Percentiles rank a stretch among this genome's conserved stretches.
Evolutionary conservation across 164 flowering plant species (phyloP).

Genomic region (Aristolochia californica): DNA sequence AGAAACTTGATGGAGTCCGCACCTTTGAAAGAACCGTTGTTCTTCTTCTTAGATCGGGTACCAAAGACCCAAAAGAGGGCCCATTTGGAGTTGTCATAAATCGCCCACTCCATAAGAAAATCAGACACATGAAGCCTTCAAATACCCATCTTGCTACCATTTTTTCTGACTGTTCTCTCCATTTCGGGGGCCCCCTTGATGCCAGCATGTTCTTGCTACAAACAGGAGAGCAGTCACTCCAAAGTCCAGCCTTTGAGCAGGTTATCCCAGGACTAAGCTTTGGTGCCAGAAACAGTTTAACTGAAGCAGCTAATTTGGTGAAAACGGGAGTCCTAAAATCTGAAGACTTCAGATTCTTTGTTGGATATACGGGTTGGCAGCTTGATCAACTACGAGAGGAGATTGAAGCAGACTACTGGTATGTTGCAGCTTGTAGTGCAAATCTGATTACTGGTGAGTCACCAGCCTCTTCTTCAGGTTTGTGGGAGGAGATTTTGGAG

Average conservation of each 20-base stretch:
- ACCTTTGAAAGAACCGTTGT: conserved; percentile 66
- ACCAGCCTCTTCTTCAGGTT: conserved; percentile 34
- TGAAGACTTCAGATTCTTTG: conserved; percentile 78
- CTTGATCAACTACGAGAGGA: conserved; percentile 78
- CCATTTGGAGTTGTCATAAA: conserved; percentile 85
- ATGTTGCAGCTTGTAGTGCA: conserved; percentile 80
- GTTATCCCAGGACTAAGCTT: conserved; percentile 75
- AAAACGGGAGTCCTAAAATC: conserved; percentile 65
- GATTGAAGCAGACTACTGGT: conserved; percentile 76
- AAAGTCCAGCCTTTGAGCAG: conserved; percentile 54
- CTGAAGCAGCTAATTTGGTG: conserved; percentile 60
- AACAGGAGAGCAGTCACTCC: conserved; percentile 26
- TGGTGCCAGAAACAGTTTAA: conserved; percentile 67
- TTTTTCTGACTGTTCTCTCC: conserved; percentile 69
- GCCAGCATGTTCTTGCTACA: conserved; percentile 74
- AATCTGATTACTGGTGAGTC: conserved; percentile 40
- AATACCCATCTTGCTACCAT: conserved; percentile 60
- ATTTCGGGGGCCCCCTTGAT: conserved; percentile 90
- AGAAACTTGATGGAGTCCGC: conserved; percentile 76
- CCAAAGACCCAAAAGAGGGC: conserved; percentile 65
- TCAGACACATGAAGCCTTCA: conserved; percentile 72
- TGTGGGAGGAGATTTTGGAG: conserved; percentile 91
- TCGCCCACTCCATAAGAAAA: conserved; percentile 75
- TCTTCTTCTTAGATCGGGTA: conserved; percentile 75
- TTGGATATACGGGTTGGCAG: conserved; percentile 95